These are phyloP conservation scores for Miscanthus lutarioriparius DNA, from an alignment of 176 grass and related monocot species.

Conservation along the genomic window DNA sequence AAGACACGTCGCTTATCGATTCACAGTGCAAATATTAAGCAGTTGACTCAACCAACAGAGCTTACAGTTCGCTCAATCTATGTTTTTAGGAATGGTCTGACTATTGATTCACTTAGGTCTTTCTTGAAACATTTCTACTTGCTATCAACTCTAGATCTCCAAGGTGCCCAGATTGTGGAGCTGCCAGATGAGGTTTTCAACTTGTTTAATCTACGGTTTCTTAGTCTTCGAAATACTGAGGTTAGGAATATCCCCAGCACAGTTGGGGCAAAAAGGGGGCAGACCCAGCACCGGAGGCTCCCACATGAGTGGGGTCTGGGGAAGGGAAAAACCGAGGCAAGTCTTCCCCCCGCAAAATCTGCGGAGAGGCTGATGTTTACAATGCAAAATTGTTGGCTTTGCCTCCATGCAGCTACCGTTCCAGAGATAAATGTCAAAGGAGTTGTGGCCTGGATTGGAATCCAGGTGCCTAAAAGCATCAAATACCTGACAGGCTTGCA, in stretches of 20 bases:
- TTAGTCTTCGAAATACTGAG: constrained; percentile 9
- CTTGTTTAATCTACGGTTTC: constrained; percentile 31
- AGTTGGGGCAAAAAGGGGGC: too few relatives aligned
- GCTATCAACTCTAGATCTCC: not conserved
- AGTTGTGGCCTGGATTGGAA: not conserved
- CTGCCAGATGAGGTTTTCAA: not conserved
- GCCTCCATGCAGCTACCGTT: constrained; percentile 30
- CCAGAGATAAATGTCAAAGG: not conserved
- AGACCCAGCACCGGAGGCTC: too few relatives aligned
- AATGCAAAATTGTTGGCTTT: not conserved
- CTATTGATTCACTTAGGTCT: not conserved
- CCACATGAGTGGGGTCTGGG: too few relatives aligned
- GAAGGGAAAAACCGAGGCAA: too few relatives aligned
- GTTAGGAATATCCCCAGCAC: constrained; percentile 22
- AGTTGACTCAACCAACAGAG: not conserved
- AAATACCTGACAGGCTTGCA: constrained; percentile 25
- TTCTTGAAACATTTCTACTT: not conserved
- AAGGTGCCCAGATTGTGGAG: not conserved
- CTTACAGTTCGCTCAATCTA: not conserved
- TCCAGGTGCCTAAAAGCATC: not conserved
- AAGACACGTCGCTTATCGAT: not conserved
- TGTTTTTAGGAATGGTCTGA: not conserved
- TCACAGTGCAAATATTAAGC: not conserved
- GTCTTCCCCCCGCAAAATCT: too few relatives aligned
- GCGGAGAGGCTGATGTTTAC: too few relatives aligned